These are phyloP conservation scores for Stagonosporopsis rhizophila DNA, from an alignment of 2,329 filamentous ascomycete genomes.

Conservation along the genomic window DNA sequence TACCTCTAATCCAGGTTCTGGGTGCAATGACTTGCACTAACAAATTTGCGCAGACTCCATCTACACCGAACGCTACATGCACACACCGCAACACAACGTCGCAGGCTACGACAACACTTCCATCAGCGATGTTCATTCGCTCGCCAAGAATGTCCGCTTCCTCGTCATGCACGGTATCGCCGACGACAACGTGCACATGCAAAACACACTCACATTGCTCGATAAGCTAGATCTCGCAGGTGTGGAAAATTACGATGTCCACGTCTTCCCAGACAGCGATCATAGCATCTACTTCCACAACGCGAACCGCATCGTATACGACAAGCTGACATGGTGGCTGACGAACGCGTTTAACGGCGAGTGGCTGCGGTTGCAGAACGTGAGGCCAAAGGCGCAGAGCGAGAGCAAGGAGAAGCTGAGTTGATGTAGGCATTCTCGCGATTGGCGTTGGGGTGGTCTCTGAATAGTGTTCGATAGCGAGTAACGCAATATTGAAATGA, in stretches of 20 bases:
- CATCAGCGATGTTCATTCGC: conserved; percentile 75
- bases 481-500: not conserved
- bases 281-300: conserved; percentile 96
- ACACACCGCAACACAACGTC: conserved; percentile 83
- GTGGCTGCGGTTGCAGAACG: conserved; percentile 71
- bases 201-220: conserved; percentile 87
- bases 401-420: conserved; percentile 28
- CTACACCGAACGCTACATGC: conserved; percentile 98
- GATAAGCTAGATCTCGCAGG: conserved; percentile 83
- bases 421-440: not conserved
- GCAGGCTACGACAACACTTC: conserved; percentile 77
- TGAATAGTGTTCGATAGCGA: not conserved
- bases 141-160: conserved; percentile 82
- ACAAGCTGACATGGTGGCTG: conserved; percentile 88
- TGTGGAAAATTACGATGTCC: conserved; percentile 94
- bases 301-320: conserved; percentile 88
- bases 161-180: conserved; percentile 95
- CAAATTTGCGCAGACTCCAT: conserved; percentile 67
- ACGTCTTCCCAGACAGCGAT: conserved; percentile 95
- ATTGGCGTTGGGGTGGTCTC: not conserved
- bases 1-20: not conserved
- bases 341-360: conserved; percentile 98
- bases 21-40: conserved; percentile 1
- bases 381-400: conserved; percentile 53
- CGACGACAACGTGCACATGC: conserved; percentile 97